Evolutionary conservation across 495 filamentous ascomycete species (phyloP).

Genomic region (Tuber brumale): DNA sequence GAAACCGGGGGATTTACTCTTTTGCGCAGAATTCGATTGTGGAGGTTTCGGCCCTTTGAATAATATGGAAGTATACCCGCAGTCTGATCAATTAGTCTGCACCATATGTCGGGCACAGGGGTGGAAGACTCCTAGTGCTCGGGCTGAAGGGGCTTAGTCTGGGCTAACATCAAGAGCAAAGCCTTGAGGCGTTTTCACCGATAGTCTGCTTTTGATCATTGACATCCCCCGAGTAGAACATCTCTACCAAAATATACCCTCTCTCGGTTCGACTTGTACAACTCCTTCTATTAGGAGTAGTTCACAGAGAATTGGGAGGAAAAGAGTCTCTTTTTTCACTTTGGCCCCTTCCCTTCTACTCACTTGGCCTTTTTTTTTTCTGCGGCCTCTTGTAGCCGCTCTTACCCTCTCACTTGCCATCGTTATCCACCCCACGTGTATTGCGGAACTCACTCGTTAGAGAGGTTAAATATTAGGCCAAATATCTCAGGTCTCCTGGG

Average conservation of each 20-base stretch:
- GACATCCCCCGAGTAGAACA: neutral
- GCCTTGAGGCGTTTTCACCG: neutral
- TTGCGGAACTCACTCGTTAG: neutral
- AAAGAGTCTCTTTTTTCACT: neutral
- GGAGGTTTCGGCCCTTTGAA: too few species aligned
- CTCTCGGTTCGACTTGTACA: neutral
- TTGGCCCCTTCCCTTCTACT: neutral
- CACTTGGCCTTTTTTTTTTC: neutral
- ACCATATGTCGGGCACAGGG: neutral
- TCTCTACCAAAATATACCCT: neutral
- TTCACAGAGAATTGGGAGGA: neutral
- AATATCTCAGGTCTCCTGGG: neutral
- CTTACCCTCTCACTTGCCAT: neutral
- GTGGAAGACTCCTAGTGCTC: neutral
- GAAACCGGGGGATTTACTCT: neutral
- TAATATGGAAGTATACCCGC: neutral
- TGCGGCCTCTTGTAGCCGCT: neutral
- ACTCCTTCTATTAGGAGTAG: neutral
- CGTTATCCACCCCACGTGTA: neutral
- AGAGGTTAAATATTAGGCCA: neutral
- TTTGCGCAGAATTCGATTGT: neutral
- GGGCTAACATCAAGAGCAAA: neutral
- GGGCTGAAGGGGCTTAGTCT: neutral
- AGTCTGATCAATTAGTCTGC: neutral
- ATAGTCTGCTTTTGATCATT: neutral